A percentile compares a stretch with the other conserved stretches of the same genome.
These are phyloP conservation scores for Curvularia sp. DNA, from an alignment of 2,329 filamentous ascomycete genomes.

Conservation along the genomic window DNA sequence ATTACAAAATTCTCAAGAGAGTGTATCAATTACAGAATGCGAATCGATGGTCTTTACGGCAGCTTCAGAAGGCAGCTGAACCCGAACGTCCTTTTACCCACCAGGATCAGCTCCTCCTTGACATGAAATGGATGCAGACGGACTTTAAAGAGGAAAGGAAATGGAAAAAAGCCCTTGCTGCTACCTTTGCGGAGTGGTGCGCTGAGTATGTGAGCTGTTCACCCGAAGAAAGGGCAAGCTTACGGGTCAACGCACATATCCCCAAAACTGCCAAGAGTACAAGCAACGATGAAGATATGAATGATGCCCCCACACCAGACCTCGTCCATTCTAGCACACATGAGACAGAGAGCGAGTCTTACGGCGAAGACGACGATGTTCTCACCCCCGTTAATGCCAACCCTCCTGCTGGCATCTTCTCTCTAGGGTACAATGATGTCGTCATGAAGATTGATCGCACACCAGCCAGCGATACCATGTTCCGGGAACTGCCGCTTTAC, in stretches of 20 bases:
- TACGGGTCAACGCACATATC: constrained; percentile 70
- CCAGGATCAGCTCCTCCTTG: constrained; percentile 84
- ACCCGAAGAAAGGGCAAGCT: constrained; percentile 66
- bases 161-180: constrained; percentile 85
- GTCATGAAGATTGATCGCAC: constrained; percentile 80
- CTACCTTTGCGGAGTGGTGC: constrained; percentile 81
- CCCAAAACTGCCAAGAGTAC: constrained; percentile 23
- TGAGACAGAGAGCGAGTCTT: constrained; percentile 51
- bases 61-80: constrained; percentile 84
- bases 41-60: constrained; percentile 90
- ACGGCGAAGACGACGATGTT: constrained; percentile 52
- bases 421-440: constrained; percentile 80
- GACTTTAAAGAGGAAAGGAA: constrained; percentile 94
- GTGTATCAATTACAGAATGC: constrained; percentile 91
- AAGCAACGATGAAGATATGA: constrained; percentile 42
- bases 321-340: constrained; percentile 48
- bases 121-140: constrained; percentile 98
- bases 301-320: constrained; percentile 51
- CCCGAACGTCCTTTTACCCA: constrained; percentile 79
- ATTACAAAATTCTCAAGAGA: constrained; percentile 82
- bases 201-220: constrained; percentile 78
- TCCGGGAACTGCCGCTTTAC: constrained; percentile 84
- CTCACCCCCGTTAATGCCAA: constrained; percentile 53
- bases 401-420: constrained; percentile 81
- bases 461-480: constrained; percentile 74